phyloP scores from a whole-genome alignment of 257 asterid genomes.

The Nicotiana attenuata region DNA sequence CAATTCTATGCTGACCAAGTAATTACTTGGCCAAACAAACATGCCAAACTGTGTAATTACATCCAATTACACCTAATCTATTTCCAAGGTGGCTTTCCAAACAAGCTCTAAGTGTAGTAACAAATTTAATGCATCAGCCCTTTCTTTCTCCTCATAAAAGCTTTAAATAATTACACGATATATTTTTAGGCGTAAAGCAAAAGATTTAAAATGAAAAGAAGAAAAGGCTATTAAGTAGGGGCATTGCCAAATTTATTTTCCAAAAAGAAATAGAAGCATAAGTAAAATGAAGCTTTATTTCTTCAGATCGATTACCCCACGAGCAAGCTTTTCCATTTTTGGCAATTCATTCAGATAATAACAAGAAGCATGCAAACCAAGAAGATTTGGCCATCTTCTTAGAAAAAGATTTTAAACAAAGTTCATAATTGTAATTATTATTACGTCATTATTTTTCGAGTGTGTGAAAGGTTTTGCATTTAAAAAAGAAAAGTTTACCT shows the following conservation, averaged over 20 bases:
- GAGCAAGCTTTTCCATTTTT: background rate
- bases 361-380: background rate
- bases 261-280: too few relatives aligned
- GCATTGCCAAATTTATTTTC: too few relatives aligned
- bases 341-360: background rate
- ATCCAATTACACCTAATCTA: too few relatives aligned
- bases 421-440: background rate
- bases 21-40: too few relatives aligned
- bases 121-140: background rate
- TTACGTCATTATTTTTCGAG: background rate
- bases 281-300: background rate
- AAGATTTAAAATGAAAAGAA: too few relatives aligned
- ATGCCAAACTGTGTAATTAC: too few relatives aligned
- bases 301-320: background rate
- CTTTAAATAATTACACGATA: background rate
- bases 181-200: too few relatives aligned
- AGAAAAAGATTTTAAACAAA: background rate
- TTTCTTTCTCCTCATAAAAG: background rate
- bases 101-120: constrained; percentile 2
- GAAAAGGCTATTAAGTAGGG: too few relatives aligned
- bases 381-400: background rate
- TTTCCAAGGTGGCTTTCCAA: too few relatives aligned
- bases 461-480: background rate
- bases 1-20: too few relatives aligned
- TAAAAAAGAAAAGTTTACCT: background rate